Base-by-base conservation (phyloP, 352 stramenopile genomes). In the Pythium folliculosum region DNA sequence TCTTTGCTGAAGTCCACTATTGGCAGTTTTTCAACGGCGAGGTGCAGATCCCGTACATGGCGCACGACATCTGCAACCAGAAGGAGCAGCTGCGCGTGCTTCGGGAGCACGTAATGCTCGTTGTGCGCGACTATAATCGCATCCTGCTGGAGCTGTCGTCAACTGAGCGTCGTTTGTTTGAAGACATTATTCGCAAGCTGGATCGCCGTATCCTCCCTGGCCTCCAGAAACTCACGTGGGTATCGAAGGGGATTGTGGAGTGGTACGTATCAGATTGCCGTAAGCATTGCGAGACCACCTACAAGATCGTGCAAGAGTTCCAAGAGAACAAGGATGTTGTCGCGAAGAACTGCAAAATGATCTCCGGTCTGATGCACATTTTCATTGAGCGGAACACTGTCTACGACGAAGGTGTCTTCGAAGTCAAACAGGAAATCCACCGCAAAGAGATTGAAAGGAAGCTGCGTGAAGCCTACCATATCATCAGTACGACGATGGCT, bases 61-160 rank as follows among this genome's bases (percentile, higher is more conserved):
- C 95, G 3, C 92, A 98, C 59, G 95, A 98, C 62, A 97, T 99
- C 51, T 98, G 89, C 67, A 98, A 97, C 65, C 90, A 98, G 63
- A 93, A 95, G 69, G 89, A 97, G 60, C 90, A 97, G 52, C 70
- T 99, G 2, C 88, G 93, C 7, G 79, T 97, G 21, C 75, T 97
- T 43, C 78, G 92, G 16, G 95, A 99, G 61, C 89, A 98, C 49
- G 94, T 99, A 5, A 97, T 98, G 90, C 82, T 97, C 0, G 90
- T 99, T 22, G 94, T 99, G 12, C 85, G 92, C 3, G 94, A 97
- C 49, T 99, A 98, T 75, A 99, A 99, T 70, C 84, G 87, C 21
- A 98, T 98, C 56, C 75, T 98, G 22, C 65, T 96, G n/a, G 89
- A 98, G 27, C 65, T 98, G 16, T 89, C 81, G 7, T 86, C 84